phyloP scores from a whole-genome alignment of 2,329 filamentous ascomycete genomes.

The Leptographium procerum region DNA sequence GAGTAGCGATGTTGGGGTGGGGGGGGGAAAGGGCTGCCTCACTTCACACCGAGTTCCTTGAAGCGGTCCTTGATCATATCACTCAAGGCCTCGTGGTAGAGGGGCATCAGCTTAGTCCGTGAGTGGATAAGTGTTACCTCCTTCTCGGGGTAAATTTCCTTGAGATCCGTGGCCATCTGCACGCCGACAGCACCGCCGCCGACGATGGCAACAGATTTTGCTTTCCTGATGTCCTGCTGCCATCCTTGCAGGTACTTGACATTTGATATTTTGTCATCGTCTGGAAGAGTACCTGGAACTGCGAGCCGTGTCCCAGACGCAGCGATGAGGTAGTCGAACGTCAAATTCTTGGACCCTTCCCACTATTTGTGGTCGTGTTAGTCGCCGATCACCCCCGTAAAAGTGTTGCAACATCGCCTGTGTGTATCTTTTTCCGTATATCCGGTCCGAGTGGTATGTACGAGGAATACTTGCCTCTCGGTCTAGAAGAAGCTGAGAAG shows the following conservation, averaged over 20 bases:
- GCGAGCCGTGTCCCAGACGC: slow-evolving; percentile 31
- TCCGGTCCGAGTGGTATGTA: background rate
- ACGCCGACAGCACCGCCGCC: slow-evolving; percentile 44
- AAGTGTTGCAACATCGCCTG: background rate
- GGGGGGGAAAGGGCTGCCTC: background rate
- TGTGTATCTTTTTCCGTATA: background rate
- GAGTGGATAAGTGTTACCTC: slow-evolving; percentile 47
- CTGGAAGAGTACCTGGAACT: slow-evolving; percentile 35
- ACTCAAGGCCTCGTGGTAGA: slow-evolving; percentile 7
- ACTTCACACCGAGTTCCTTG: slow-evolving; percentile 6
- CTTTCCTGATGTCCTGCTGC: slow-evolving; percentile 31
- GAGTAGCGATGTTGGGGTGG: too few relatives aligned
- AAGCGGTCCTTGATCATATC: slow-evolving; percentile 6
- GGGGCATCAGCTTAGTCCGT: slow-evolving; percentile 28
- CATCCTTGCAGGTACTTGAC: slow-evolving; percentile 27
- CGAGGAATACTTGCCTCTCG: background rate
- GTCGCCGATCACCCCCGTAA: background rate
- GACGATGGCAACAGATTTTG: slow-evolving; percentile 34
- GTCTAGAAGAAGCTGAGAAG: background rate
- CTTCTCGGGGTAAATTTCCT: slow-evolving; percentile 42
- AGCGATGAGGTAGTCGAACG: background rate
- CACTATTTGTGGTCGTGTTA: background rate
- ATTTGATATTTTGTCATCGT: slow-evolving; percentile 29
- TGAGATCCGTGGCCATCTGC: slow-evolving; percentile 12
- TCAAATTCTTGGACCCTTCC: background rate